Conservation (phyloP, 2,329 filamentous ascomycete species). For the Trichoderma sp. region DNA sequence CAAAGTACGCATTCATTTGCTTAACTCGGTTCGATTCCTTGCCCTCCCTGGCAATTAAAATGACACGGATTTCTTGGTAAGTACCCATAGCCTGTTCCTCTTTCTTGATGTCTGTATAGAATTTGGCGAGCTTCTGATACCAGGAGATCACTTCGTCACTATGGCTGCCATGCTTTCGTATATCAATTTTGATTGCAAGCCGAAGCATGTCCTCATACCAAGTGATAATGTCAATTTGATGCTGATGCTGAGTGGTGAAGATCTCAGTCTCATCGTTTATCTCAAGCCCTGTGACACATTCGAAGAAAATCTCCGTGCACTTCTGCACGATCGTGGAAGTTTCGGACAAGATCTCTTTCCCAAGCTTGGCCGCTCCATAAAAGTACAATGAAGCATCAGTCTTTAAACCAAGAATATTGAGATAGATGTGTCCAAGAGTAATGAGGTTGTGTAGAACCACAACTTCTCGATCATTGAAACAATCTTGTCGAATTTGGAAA, state of each 20-base stretch:
- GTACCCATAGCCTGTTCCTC: background rate
- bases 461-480: background rate
- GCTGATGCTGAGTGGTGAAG: background rate
- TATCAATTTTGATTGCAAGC: background rate
- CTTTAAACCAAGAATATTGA: slow-evolving; percentile 24
- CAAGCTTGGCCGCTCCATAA: slow-evolving; percentile 35
- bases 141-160: background rate
- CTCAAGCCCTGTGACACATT: background rate
- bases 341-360: slow-evolving; percentile 32
- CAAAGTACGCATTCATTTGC: slow-evolving; percentile 32
- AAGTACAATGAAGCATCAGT: slow-evolving; percentile 33
- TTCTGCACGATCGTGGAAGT: slow-evolving; percentile 33
- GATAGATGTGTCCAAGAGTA: slow-evolving; percentile 35
- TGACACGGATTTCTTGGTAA: background rate
- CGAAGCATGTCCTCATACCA: background rate
- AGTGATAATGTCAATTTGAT: background rate
- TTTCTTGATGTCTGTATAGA: background rate
- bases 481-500: background rate
- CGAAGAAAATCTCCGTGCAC: slow-evolving; percentile 26
- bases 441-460: slow-evolving; percentile 18
- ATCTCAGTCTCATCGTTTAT: background rate
- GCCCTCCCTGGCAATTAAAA: background rate
- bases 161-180: background rate
- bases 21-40: slow-evolving; percentile 21
- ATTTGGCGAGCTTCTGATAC: background rate